A percentile compares a stretch with the other conserved stretches of the same genome.
phyloP scores from a whole-genome alignment of 1,284 basidiomycete species.

The Mycosarcoma mackinlayi region DNA sequence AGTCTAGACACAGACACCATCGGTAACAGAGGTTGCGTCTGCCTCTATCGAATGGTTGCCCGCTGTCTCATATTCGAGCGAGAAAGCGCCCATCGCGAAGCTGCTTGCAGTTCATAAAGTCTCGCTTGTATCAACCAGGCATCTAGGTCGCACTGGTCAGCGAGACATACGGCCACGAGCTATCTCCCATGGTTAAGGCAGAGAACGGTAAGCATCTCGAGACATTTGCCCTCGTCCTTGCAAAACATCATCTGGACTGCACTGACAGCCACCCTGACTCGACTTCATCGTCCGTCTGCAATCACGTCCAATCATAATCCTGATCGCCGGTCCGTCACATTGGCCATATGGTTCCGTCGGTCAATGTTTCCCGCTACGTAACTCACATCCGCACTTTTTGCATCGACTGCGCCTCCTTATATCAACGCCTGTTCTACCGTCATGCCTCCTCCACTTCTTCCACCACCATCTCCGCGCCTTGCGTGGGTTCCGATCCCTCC shows the following conservation, averaged over 20 bases:
- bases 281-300: not conserved
- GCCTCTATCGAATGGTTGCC: too few relatives aligned
- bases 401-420: not conserved
- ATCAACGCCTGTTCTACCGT: not conserved
- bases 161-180: too few relatives aligned
- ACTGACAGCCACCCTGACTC: constrained; percentile 4
- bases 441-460: not conserved
- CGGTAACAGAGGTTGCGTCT: too few relatives aligned
- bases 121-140: too few relatives aligned
- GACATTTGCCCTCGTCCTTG: not conserved
- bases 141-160: not conserved
- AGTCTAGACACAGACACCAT: too few relatives aligned
- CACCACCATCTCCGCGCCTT: not conserved
- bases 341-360: too few relatives aligned
- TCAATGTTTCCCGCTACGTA: not conserved
- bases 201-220: constrained; percentile 23
- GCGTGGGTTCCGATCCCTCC: not conserved
- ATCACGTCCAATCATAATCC: constrained; percentile 9
- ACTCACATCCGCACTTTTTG: not conserved
- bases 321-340: not conserved
- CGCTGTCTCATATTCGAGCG: too few relatives aligned
- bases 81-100: too few relatives aligned
- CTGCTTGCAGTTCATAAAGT: too few relatives aligned
- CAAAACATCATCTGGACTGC: not conserved
- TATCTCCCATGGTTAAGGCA: constrained; percentile 23